Evolutionary conservation across 2,329 filamentous ascomycete species (phyloP).

Genomic region (Ceratocystis eucalypticola): DNA sequence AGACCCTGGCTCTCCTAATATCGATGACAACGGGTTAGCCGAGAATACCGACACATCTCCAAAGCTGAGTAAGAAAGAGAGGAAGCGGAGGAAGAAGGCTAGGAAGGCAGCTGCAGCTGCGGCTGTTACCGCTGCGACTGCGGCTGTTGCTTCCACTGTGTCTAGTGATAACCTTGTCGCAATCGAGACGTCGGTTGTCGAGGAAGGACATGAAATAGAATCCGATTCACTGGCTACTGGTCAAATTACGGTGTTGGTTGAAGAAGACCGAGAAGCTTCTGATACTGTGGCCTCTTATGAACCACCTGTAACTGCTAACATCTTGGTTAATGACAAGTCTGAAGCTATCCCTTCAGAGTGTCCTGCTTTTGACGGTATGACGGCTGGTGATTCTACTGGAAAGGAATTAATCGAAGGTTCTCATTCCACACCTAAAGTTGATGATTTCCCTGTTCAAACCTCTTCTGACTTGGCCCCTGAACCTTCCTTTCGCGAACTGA

Average conservation of each 20-base stretch:
- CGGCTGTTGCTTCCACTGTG: neutral
- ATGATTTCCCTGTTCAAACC: neutral
- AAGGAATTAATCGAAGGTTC: neutral
- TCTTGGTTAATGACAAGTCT: too few relatives aligned
- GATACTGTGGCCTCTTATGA: neutral
- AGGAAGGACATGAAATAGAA: neutral
- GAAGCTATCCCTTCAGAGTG: too few relatives aligned
- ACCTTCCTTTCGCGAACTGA: neutral
- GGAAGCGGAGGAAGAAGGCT: slow-evolving; percentile 8
- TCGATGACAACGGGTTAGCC: neutral
- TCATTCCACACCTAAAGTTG: neutral
- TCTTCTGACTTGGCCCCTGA: neutral
- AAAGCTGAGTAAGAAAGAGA: slow-evolving; percentile 5
- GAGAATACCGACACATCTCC: neutral
- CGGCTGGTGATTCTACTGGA: too few relatives aligned
- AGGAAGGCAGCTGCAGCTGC: slow-evolving; percentile 4
- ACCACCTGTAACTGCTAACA: neutral
- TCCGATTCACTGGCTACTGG: neutral
- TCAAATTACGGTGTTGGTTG: neutral
- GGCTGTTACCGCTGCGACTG: neutral
- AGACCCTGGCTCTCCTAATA: neutral
- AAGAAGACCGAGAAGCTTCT: neutral
- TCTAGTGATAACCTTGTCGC: neutral
- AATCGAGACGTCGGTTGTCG: neutral
- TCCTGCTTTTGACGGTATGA: too few relatives aligned